phyloP scores from a whole-genome alignment of 2,329 filamentous ascomycete genomes.

The Trichoderma sp. region DNA sequence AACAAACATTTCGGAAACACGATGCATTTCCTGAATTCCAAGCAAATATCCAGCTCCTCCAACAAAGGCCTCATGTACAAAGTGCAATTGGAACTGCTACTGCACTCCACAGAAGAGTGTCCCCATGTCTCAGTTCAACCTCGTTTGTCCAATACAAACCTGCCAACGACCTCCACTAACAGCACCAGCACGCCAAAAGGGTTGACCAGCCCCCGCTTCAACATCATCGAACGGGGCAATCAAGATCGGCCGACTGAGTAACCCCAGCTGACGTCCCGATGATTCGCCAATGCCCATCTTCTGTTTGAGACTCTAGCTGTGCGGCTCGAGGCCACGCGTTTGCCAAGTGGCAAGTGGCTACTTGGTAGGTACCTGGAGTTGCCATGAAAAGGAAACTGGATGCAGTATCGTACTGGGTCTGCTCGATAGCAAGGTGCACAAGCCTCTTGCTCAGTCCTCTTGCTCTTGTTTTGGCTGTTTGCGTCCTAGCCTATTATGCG shows the following conservation, averaged over 20 bases:
- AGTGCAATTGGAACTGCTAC: not conserved
- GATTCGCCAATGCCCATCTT: not conserved
- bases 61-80: not conserved
- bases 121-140: not conserved
- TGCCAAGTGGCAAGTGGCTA: not conserved
- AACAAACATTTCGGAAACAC: not conserved
- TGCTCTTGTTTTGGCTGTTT: not conserved
- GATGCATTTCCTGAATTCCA: not conserved
- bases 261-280: not conserved
- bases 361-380: too few species aligned
- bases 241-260: constrained; percentile 9
- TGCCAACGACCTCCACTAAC: not conserved
- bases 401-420: not conserved
- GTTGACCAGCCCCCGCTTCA: not conserved
- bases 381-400: not conserved
- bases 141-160: not conserved
- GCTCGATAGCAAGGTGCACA: not conserved
- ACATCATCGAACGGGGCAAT: constrained; percentile 6
- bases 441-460: not conserved
- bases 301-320: not conserved
- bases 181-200: not conserved
- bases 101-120: not conserved
- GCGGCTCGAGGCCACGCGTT: not conserved
- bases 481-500: not conserved
- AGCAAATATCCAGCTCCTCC: not conserved